phyloP scores from a whole-genome alignment of 2,329 filamentous ascomycete species.

The Trichoderma sp. region DNA sequence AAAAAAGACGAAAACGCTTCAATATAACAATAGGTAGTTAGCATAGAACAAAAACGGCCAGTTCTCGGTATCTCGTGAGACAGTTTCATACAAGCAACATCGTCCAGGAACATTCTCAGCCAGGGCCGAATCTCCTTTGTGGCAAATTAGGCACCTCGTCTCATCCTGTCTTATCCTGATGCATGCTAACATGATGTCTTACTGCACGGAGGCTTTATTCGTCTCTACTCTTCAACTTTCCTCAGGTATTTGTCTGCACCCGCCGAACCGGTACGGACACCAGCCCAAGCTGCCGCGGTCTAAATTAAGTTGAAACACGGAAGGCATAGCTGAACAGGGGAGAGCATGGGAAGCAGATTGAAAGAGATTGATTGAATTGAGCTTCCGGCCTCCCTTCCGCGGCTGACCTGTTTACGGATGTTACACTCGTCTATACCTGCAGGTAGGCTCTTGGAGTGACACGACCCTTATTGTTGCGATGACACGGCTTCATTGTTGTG shows the following conservation, averaged over 20 bases:
- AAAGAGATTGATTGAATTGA: neutral
- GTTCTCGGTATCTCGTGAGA: neutral
- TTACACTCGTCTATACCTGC: constrained; percentile 20
- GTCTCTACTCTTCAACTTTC: neutral
- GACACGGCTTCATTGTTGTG: neutral
- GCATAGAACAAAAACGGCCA: neutral
- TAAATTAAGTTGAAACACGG: constrained; percentile 20
- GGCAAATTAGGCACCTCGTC: neutral
- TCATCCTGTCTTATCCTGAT: constrained; percentile 16
- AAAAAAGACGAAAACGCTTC: neutral
- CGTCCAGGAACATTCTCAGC: neutral
- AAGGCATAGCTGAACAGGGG: constrained; percentile 13
- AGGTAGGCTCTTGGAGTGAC: constrained; percentile 19
- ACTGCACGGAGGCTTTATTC: neutral
- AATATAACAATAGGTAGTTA: neutral
- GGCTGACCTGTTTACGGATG: constrained; percentile 6
- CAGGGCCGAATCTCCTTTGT: neutral
- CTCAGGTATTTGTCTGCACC: neutral
- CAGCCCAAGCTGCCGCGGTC: neutral
- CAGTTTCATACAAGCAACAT: constrained; percentile 19
- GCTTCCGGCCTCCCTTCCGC: neutral
- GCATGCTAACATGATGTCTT: constrained; percentile 9
- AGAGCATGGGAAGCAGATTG: neutral
- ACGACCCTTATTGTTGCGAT: neutral
- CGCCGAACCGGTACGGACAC: neutral